Evolutionary conservation across 352 stramenopile species (phyloP), one percentile per base, ranked within the genome.

Genomic region (Pythium dissimile): DNA sequence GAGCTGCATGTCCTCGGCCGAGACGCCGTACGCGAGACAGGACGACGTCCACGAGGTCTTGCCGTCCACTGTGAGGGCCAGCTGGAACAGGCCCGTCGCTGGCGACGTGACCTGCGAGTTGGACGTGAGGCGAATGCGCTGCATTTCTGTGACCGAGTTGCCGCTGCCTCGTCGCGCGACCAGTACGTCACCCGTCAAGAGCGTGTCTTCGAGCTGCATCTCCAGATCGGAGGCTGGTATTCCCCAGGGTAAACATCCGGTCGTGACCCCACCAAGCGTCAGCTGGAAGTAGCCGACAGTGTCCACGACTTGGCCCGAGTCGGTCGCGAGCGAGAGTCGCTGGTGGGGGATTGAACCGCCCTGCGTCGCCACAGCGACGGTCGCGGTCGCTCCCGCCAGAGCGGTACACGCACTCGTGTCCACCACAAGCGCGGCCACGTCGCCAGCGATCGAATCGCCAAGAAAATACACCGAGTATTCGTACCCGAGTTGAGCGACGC

Each of bases 391-490:
- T 9, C 38, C 52, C 6, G 67, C 41, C 18, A 85, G 52, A 2
- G 58, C 21, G 21, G 62, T 55, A 20, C 77, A 90, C 1, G 38
- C 55, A 3, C 35, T 55, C 2, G 42, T 64, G 12, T 34, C 51
- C n/a, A 62, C 51, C 23, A 50, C 30, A 3, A 94, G 61, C 1
- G 43, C 56, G 0, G 81, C 67, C 5, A 98, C 77, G 64, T 98
- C 80, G 2, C 94, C 92, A 16, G 86, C 35, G 9, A 98, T 75
- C 2, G 64, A 62, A 5, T 73, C 62, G 18, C 95, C 95, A 18
- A 85, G 47, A 48, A 98, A 99, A 65, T 98, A 98, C 21, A 99
- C 71, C 13, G 79, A 89, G 61, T 96, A 98, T 0, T 95, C 70
- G 56, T 97, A 98, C 0, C 73, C 77, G 28, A 60, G 88, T 1